Base-by-base conservation (phyloP, 176 grass and related monocot genomes). In the Rhynchospora breviuscula region DNA sequence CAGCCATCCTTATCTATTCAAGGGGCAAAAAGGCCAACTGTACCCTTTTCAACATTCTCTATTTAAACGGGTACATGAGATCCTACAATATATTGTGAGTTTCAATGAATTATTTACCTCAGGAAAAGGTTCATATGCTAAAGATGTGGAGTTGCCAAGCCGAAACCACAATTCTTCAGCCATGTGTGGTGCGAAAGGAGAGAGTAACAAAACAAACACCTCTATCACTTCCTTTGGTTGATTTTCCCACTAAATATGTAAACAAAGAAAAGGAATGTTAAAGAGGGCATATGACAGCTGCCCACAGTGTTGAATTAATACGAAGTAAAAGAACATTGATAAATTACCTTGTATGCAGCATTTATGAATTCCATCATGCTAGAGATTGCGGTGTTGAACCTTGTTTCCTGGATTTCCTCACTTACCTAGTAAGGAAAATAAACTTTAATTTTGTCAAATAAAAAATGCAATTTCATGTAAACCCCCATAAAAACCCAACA, bases 291-390 rank as follows among this genome's bases (percentile, higher is more conserved):
- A 44, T 40, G 49, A 5, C 33, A 63, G 74, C 52, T 76, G 35
- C 35, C 29, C 29, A 52, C 43, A 19, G 10, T 22, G 13, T 8
- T 79, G 40, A 11, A 43, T 62, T 81, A 60, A 52, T 40, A 72
- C 46, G 85, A 21, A 64, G 10, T 53, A 54, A 82, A 79, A 23
- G 40, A 79, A 12, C 40, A 86, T 58, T 78, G 40, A 31, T 56
- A 54, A 33, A 19, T 75, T 62, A 94, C 95, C 95, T 98, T 98
- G 81, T 98, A 98, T 17, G 90, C 95, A 58, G 95, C 89, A 98
- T 98, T 98, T 78, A 98, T 84, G 75, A 98, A 95, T 63, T 94
- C 95, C 95, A 98, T 98, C 95, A 98, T 98, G 35, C 89, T 87
- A 71, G 95, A 98, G 74, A 98, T 98, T 71, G 88, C 95, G 21